Percentiles rank a stretch among this genome's conserved stretches.
These are phyloP conservation scores for Pistacia atlantica DNA, from an alignment of 345 rosid genomes.

Conservation along the genomic window DNA sequence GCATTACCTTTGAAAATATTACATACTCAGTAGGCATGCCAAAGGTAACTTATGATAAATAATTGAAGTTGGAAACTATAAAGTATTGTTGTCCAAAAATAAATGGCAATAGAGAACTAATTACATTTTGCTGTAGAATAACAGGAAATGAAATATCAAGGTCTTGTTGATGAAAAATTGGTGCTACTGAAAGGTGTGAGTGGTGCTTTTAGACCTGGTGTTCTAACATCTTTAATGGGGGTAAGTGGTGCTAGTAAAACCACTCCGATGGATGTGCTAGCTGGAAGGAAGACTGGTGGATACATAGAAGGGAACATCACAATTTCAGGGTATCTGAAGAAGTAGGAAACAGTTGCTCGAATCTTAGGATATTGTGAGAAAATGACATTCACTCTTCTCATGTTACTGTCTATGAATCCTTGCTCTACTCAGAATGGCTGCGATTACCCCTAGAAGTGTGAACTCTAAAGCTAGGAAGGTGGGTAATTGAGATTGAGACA, in stretches of 20 bases:
- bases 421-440: constrained; percentile 59
- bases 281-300: constrained; percentile 59
- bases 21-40: too few species aligned
- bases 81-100: neutral
- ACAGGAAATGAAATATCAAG: constrained; percentile 52
- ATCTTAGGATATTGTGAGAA: constrained; percentile 55
- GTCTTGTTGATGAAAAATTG: constrained; percentile 40
- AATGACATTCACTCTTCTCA: constrained; percentile 63
- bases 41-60: constrained; percentile 26
- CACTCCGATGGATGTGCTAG: constrained; percentile 55
- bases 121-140: neutral
- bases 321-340: constrained; percentile 55
- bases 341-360: constrained; percentile 56
- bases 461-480: constrained; percentile 46
- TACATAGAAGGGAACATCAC: constrained; percentile 44
- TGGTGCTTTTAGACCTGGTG: constrained; percentile 57
- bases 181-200: constrained; percentile 49
- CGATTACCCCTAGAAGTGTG: constrained; percentile 40
- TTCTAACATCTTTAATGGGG: constrained; percentile 63
- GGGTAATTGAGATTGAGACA: neutral
- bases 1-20: constrained; percentile 26
- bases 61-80: neutral
- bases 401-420: constrained; percentile 53
- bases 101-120: neutral
- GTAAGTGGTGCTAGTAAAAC: constrained; percentile 62